Evolutionary conservation across 2,329 filamentous ascomycete species (phyloP).

Genomic region (Xylariaceae sp.): DNA sequence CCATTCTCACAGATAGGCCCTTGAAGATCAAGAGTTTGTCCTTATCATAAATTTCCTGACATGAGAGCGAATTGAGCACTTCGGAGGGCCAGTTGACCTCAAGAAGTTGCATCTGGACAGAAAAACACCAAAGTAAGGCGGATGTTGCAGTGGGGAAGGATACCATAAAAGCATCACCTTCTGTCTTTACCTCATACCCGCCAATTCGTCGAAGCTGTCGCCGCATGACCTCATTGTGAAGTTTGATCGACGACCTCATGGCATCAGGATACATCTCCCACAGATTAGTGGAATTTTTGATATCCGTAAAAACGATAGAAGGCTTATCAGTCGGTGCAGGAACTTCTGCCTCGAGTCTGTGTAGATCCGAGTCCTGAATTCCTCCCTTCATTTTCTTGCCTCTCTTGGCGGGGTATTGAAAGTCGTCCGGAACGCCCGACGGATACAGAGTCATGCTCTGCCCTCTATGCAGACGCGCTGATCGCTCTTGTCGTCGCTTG

Average conservation of each 20-base stretch:
- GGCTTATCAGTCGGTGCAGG: constrained; percentile 90
- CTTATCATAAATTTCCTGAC: constrained; percentile 80
- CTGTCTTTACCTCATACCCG: constrained; percentile 98
- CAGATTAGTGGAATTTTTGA: constrained; percentile 94
- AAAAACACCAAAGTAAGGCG: constrained; percentile 94
- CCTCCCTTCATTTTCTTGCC: constrained; percentile 67
- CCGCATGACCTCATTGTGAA: constrained; percentile 97
- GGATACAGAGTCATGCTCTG: constrained; percentile 87
- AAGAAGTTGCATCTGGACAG: constrained; percentile 85
- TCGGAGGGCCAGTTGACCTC: constrained; percentile 93
- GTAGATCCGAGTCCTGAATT: constrained; percentile 84
- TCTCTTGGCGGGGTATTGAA: constrained; percentile 66
- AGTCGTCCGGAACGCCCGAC: constrained; percentile 74
- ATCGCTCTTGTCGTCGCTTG: constrained; percentile 79
- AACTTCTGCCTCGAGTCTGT: constrained; percentile 86
- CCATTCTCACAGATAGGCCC: constrained; percentile 95
- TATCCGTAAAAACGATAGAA: constrained; percentile 96
- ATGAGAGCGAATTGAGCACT: constrained; percentile 84
- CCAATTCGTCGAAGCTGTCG: constrained; percentile 91
- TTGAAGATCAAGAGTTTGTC: constrained; percentile 91
- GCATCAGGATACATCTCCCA: constrained; percentile 96
- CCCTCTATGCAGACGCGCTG: constrained; percentile 69
- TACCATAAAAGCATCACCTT: constrained; percentile 99
- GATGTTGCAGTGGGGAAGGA: constrained; percentile 96
- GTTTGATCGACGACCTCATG: constrained; percentile 95